Evolutionary conservation across 441 rosid genomes (phyloP).

Genomic region (Erodium trifolium): DNA sequence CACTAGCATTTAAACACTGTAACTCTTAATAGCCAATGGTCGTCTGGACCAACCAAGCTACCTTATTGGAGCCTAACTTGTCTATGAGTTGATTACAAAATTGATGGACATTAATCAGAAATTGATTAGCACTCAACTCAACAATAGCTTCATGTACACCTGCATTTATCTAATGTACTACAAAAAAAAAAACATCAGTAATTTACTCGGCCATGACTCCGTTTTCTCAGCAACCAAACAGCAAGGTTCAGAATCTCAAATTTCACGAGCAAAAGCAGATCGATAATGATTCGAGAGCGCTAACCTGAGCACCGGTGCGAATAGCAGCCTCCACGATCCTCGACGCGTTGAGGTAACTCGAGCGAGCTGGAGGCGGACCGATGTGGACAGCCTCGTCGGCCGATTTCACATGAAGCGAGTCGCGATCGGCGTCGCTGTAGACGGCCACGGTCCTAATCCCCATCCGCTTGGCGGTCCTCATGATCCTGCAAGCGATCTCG

Average conservation of each 20-base stretch:
- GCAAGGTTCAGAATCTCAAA: background rate
- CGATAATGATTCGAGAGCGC: background rate
- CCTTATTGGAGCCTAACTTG: too few relatives aligned
- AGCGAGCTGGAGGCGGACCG: conserved; percentile 78
- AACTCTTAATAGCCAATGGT: too few relatives aligned
- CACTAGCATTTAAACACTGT: too few relatives aligned
- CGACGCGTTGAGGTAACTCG: conserved; percentile 59
- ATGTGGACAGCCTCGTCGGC: conserved; percentile 70
- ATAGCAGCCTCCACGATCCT: conserved; percentile 68
- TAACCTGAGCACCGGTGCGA: conserved; percentile 78
- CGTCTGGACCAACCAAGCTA: too few relatives aligned
- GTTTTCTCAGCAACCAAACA: background rate
- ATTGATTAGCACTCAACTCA: background rate
- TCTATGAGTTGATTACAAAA: background rate
- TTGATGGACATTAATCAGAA: background rate
- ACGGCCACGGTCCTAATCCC: conserved; percentile 74
- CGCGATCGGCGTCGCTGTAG: conserved; percentile 77
- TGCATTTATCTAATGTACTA: background rate
- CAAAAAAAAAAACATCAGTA: background rate
- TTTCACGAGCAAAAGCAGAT: background rate
- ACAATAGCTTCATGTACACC: background rate
- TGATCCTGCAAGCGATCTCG: conserved; percentile 82
- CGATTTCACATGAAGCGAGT: conserved; percentile 66
- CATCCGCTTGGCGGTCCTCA: conserved; percentile 72
- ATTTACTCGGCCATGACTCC: background rate